Conservation (phyloP, 2,329 filamentous ascomycete genomes). For the Colletotrichum sp. region DNA sequence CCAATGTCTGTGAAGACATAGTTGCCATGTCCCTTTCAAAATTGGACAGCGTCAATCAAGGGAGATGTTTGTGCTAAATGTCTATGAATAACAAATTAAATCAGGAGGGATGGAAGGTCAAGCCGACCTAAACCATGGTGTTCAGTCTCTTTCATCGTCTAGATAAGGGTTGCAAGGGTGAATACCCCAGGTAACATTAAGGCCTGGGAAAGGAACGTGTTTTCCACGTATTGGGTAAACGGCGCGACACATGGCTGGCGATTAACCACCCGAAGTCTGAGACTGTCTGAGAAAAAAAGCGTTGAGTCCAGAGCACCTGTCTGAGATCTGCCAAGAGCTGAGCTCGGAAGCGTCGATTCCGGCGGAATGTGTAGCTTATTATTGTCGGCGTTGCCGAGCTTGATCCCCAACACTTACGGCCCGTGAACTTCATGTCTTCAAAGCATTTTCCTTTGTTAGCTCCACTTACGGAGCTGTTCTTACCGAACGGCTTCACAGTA, state of each 20-base stretch:
- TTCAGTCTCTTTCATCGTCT: neutral
- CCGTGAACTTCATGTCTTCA: neutral
- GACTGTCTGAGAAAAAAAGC: neutral
- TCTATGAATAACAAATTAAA: accelerated
- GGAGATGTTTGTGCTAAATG: accelerated
- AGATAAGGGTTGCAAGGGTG: neutral
- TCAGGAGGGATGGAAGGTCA: accelerated
- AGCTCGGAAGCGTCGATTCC: accelerated
- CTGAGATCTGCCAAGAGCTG: neutral
- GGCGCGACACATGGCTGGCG: neutral
- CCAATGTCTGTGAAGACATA: accelerated
- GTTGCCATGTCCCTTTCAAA: neutral
- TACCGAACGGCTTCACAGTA: accelerated
- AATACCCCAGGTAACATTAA: neutral
- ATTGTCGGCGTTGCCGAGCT: neutral
- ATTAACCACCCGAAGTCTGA: neutral
- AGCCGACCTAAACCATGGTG: neutral
- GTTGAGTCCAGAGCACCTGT: neutral
- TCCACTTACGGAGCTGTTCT: neutral
- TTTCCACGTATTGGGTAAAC: neutral
- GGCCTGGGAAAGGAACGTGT: neutral
- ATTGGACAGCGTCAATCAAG: neutral
- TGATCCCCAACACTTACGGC: accelerated
- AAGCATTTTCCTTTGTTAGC: accelerated
- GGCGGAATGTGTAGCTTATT: neutral